Evolutionary conservation across 495 filamentous ascomycete genomes (phyloP), one percentile per base, ranked within the genome.

Genomic region (Penicillium ochrochloron): DNA sequence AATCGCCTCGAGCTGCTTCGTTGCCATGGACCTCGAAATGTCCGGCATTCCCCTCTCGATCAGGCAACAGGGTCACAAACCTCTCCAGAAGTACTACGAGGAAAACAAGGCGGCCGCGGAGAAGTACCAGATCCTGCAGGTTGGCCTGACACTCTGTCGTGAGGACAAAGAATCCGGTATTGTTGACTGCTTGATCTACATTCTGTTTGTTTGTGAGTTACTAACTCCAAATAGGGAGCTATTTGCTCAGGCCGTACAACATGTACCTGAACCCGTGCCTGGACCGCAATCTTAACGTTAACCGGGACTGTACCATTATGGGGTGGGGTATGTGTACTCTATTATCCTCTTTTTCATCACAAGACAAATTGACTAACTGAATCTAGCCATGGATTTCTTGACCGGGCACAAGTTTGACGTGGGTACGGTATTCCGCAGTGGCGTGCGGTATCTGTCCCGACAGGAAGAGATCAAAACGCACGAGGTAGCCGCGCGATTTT

Each of bases 1-100:
- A 19, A 84, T 94, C 35, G 66, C 75, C 19, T 76, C 83, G 19
- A 82, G 89, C 23, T 78, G 80, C 29, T 94, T 92, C 68, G 87
- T 95, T 3, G 72, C 89, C 1, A 71, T 95, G 42, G 92, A 95
- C 66, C 78, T 93, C 25, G 92, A 96, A 71, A 84, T 95, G 65
- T 91, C 88, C 5, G 92, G 92, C 0, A 88, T 96, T 51, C 65
- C 76, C 1, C 68, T 65, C 48, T 61, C 74, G 21, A 66, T 76
- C 46, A 69, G 72, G 25, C 59, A 25, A 65, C 71, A 62, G 15
- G 59, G 57, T 56, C 58, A 14, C 70, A 51, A 67, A 50, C 72
- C 73, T 39, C 73, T 92, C 0, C 84, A 92, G 63, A 79, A 90
- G 39, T 78, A 85, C n/a, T 95, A 95, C 67, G 67, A 76, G 15